Conservation (phyloP, 164 flowering plant species). For the Piper betle region DNA sequence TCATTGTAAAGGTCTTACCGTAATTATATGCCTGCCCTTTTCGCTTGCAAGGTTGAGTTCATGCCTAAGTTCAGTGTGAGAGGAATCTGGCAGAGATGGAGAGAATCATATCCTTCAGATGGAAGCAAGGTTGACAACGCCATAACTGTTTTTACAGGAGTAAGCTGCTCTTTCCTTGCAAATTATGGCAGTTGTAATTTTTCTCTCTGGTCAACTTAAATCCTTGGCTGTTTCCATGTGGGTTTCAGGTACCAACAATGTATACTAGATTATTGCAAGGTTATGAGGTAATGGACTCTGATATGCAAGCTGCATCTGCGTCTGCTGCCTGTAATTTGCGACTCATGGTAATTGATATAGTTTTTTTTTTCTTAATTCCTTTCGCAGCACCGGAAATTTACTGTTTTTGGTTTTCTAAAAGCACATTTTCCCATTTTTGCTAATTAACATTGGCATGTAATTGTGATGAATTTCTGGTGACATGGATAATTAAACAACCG, state of each 20-base stretch:
- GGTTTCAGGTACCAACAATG: conserved; percentile 87
- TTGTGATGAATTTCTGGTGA: background rate
- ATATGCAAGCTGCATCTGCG: conserved; percentile 49
- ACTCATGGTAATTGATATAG: conserved; percentile 57
- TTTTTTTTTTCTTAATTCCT: background rate
- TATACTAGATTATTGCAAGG: conserved; percentile 92
- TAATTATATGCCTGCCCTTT: background rate
- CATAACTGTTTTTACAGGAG: conserved; percentile 92
- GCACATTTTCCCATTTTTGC: background rate
- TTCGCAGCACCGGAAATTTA: background rate
- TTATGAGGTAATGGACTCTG: conserved; percentile 80
- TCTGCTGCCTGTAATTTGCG: conserved; percentile 82
- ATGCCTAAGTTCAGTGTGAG: conserved; percentile 96
- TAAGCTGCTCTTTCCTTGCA: conserved; percentile 24
- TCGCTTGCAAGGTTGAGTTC: conserved; percentile 72
- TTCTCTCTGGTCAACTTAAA: background rate
- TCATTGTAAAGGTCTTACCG: background rate
- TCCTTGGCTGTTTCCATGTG: background rate
- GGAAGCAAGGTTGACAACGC: conserved; percentile 48
- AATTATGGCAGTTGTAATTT: background rate
- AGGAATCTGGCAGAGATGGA: conserved; percentile 98
- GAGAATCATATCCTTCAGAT: conserved; percentile 80
- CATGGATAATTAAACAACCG: too few species aligned
- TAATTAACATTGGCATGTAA: background rate
- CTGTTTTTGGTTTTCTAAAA: background rate